Base-by-base conservation (phyloP, 139 green algal species). In the Haematococcus sp. region DNA sequence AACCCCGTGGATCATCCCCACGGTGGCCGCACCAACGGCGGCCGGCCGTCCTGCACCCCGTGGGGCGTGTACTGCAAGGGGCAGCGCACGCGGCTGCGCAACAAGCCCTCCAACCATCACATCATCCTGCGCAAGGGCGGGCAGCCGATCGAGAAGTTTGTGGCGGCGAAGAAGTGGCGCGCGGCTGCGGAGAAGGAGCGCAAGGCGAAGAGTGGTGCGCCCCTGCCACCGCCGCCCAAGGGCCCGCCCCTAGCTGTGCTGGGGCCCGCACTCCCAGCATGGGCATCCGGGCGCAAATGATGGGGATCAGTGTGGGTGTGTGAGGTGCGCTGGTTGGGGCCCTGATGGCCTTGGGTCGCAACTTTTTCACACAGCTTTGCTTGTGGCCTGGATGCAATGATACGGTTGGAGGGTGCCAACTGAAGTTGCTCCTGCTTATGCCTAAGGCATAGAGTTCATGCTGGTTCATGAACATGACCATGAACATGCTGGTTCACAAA, bases 1-100 rank as follows among this genome's bases (percentile, higher is more conserved):
- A 98, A 98, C 76, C 84, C 90, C 4, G 85, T 98, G 33, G 95
- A 98, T 70, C 95, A 98, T 78, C 95, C 95, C 7, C 89, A 95
- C 68, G 93, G 92, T 31, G 93, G 93, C 25, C 86, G 93, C 32
- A 89, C 76, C 19, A 93, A 93, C 74, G 93, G 94, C 19, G 88
- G 93, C 2, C 78, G 84, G 60, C 88, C 83, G 74, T 94, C 82
- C 60, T 83, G 76, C 82, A 93, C 92, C 20, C 94, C 94, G 0
- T 97, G 93, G 93, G 94, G 91, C 61, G 86, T 91, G 63, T 91
- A 90, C 23, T 88, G 87, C 66, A 98, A 98, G 88, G 94, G 94
- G 11, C 84, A 90, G 65, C 86, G 84, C 70, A 98, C 94, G 15
- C 84, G 94, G 7, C 87, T 87, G 63, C 79, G 74, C 56, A 89